phyloP scores from a whole-genome alignment of 2,329 filamentous ascomycete genomes.

The Onygenales sp. region DNA sequence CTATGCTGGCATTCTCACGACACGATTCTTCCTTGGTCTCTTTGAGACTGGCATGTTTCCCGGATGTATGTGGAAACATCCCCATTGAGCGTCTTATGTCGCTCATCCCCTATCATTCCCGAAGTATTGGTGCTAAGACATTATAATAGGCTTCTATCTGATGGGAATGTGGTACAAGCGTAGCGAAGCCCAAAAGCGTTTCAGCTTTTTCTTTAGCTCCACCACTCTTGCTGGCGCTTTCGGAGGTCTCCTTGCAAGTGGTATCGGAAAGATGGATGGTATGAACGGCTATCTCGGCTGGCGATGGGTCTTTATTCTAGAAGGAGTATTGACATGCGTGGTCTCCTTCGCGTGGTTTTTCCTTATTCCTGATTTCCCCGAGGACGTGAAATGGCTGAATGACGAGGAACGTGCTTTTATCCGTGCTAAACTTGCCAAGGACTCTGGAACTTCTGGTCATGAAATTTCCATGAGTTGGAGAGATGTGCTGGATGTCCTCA shows the following conservation, averaged over 20 bases:
- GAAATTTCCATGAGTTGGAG: constrained; percentile 51
- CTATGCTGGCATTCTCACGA: constrained; percentile 66
- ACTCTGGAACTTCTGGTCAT: constrained; percentile 58
- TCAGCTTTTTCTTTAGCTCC: constrained; percentile 84
- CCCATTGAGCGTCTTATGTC: constrained; percentile 8
- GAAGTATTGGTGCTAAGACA: background rate
- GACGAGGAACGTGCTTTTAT: constrained; percentile 61
- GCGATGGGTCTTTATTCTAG: constrained; percentile 47
- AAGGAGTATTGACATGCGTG: constrained; percentile 56
- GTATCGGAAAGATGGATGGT: constrained; percentile 49
- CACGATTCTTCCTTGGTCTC: constrained; percentile 76
- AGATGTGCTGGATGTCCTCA: constrained; percentile 56
- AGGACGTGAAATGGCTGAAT: constrained; percentile 62
- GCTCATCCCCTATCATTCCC: background rate
- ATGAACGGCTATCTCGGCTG: constrained; percentile 47
- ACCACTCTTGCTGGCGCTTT: constrained; percentile 54
- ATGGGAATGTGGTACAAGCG: constrained; percentile 79
- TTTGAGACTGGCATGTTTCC: constrained; percentile 65
- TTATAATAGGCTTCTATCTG: constrained; percentile 44
- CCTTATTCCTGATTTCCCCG: constrained; percentile 63
- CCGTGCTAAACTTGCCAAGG: constrained; percentile 54
- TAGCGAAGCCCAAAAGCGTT: constrained; percentile 79
- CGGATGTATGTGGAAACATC: constrained; percentile 42
- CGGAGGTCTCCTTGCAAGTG: constrained; percentile 51
- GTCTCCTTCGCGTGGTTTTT: constrained; percentile 54